Evolutionary conservation across 163 green algal genomes (phyloP).

Genomic region (Chlamydomonas reinhardtii): DNA sequence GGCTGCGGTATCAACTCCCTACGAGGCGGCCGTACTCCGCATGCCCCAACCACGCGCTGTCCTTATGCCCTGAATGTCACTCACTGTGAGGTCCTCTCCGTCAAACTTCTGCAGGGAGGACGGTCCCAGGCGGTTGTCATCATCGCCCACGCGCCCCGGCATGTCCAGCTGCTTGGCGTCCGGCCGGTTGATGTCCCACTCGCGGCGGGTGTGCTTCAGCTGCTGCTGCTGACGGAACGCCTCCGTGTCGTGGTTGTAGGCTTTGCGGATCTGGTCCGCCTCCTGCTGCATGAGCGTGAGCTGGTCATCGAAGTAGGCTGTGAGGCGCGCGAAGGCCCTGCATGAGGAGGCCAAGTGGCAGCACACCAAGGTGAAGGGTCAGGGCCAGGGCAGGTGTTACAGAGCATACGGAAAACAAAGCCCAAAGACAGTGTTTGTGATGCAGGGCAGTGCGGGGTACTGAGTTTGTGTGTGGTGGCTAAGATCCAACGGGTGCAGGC

Average conservation of each 20-base stretch:
- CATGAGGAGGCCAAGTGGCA: neutral
- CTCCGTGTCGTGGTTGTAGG: slow-evolving; percentile 61
- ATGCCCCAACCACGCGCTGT: too few species aligned
- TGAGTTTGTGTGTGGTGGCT: too few species aligned
- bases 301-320: slow-evolving; percentile 67
- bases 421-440: too few species aligned
- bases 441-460: too few species aligned
- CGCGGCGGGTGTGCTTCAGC: slow-evolving; percentile 69
- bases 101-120: slow-evolving; percentile 76
- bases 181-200: slow-evolving; percentile 85
- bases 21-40: too few species aligned
- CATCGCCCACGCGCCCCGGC: slow-evolving; percentile 71
- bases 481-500: too few species aligned
- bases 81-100: slow-evolving; percentile 74
- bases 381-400: too few species aligned
- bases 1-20: too few species aligned
- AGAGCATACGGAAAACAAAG: too few species aligned
- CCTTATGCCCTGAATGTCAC: too few species aligned
- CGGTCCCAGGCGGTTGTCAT: slow-evolving; percentile 68
- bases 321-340: slow-evolving; percentile 70
- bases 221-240: slow-evolving; percentile 65
- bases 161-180: slow-evolving; percentile 69
- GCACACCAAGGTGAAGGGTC: neutral
- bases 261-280: slow-evolving; percentile 55
- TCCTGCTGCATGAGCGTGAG: slow-evolving; percentile 66